Conservation (phyloP, 495 filamentous ascomycete species). For the Delitschia confertaspora region DNA sequence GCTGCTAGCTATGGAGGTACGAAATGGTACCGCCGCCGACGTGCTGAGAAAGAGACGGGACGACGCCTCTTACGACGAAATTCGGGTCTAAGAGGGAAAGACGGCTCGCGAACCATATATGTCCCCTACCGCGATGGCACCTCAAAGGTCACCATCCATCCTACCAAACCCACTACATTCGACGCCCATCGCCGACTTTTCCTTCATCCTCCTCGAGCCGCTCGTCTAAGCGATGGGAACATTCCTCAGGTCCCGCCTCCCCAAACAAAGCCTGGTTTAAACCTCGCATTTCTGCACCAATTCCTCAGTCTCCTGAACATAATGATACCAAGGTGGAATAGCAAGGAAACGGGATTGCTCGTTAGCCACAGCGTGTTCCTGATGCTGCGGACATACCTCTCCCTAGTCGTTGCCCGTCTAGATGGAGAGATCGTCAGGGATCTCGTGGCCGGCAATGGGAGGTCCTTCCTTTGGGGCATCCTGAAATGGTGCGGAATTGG, state of each 20-base stretch:
- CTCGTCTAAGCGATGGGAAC: constrained; percentile 61
- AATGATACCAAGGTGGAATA: constrained; percentile 90
- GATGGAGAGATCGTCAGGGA: constrained; percentile 96
- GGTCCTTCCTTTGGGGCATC: constrained; percentile 78
- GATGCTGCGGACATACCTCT: constrained; percentile 86
- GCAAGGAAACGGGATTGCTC: constrained; percentile 87
- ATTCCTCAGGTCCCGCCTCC: constrained; percentile 65
- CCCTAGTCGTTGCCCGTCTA: constrained; percentile 79
- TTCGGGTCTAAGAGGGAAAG: constrained; percentile 83
- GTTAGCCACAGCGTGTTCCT: constrained; percentile 81
- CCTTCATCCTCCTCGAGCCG: constrained; percentile 75
- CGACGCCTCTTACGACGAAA: constrained; percentile 76
- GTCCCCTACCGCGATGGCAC: constrained; percentile 81
- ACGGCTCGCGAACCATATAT: constrained; percentile 88
- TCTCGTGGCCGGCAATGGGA: constrained; percentile 87
- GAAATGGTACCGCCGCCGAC: constrained; percentile 59
- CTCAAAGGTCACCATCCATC: constrained; percentile 82
- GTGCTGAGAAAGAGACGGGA: constrained; percentile 70
- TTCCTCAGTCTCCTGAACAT: constrained; percentile 92
- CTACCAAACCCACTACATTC: constrained; percentile 90
- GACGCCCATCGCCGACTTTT: constrained; percentile 93
- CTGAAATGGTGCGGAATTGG: constrained; percentile 71
- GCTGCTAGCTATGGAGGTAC: constrained; percentile 64
- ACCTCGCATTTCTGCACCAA: constrained; percentile 96
- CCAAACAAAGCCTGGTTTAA: constrained; percentile 87